Evolutionary conservation across 2,329 filamentous ascomycete species (phyloP), one percentile per base, ranked within the genome.

Genomic region (Tolypocladium capitatum): DNA sequence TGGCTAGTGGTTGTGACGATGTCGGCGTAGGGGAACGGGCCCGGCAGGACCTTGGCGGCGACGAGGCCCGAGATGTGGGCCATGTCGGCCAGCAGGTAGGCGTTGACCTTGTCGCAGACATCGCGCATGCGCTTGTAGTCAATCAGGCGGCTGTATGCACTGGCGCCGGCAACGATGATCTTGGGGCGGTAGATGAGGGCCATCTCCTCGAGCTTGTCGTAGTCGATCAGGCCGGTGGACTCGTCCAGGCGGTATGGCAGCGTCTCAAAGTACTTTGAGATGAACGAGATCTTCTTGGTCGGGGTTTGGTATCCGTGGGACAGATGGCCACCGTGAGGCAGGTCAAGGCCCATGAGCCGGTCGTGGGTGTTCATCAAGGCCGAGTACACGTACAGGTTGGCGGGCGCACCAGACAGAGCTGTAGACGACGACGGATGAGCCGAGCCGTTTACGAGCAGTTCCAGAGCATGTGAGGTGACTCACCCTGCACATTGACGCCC

Each of bases 211-310:
- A 98, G 78, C 63, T 84, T 84, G 61, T 87, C 83, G 68, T 98
- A 98, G 73, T 98, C 90, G 61, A 98, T 98, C 57, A 91, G 75
- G 51, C 92, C 92, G 6, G 91, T 97, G 53, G 82, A 75, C 62
- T 94, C 86, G 70, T 96, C 81, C 47, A 97, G 78, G 50, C 88
- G 83, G 74, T 98, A 98, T 5, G 92, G 92, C 53, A 98, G 73
- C 33, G 92, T 98, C 73, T 98, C 92, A 65, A 98, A 98, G 73
- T 98, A 98, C 64, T 94, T 97, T 49, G 91, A 97, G 55, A 98
- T 83, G 60, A 90, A 89, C n/a, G 91, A 97, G 65, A 98, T 97
- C 78, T 90, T 91, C 68, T 84, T 88, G 46, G 83, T 83, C 3
- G 92, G 88, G 20, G 87, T 97, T 70, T 98, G 92, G 70, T 98